These are phyloP conservation scores for Pichia sp. DNA, from an alignment of 1,139 yeast genomes.

Conservation along the genomic window DNA sequence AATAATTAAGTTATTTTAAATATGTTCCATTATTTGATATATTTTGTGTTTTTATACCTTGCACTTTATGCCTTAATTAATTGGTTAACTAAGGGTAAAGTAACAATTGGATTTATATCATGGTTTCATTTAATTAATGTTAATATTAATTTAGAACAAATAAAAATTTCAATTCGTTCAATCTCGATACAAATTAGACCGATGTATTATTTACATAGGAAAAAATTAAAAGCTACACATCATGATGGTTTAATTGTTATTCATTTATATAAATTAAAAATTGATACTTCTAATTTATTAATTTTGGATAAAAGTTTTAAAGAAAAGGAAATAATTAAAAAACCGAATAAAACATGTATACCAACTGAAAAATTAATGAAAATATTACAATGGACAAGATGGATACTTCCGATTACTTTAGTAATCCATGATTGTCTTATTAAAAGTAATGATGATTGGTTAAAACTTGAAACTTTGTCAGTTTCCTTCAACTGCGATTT, in stretches of 20 bases:
- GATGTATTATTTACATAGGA: constrained; percentile 13
- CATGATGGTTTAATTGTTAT: constrained; percentile 17
- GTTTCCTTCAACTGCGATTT: constrained; percentile 11
- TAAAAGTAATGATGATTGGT: constrained; percentile 1
- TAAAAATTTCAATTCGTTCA: constrained; percentile 11
- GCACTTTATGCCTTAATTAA: constrained; percentile 4
- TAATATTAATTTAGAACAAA: constrained; percentile 2
- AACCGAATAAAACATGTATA: too few species aligned
- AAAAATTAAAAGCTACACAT: constrained; percentile 15
- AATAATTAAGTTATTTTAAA: neutral
- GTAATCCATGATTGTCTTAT: constrained; percentile 14
- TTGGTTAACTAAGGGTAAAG: constrained; percentile 9
- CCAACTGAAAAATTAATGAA: constrained; percentile 1
- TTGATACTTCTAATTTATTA: constrained; percentile 3
- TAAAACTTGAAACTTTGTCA: constrained; percentile 16
- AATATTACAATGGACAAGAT: constrained; percentile 6
- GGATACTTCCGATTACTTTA: constrained; percentile 16
- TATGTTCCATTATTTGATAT: constrained; percentile 6
- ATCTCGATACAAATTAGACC: constrained; percentile 15
- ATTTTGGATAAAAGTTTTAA: too few species aligned
- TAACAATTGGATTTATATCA: constrained; percentile 18
- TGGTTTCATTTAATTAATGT: constrained; percentile 18
- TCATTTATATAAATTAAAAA: constrained; percentile 11
- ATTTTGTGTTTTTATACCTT: constrained; percentile 2
- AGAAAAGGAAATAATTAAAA: too few species aligned